These are phyloP conservation scores for Mimosa bimucronata DNA, from an alignment of 306 rosid genomes.

Conservation along the genomic window DNA sequence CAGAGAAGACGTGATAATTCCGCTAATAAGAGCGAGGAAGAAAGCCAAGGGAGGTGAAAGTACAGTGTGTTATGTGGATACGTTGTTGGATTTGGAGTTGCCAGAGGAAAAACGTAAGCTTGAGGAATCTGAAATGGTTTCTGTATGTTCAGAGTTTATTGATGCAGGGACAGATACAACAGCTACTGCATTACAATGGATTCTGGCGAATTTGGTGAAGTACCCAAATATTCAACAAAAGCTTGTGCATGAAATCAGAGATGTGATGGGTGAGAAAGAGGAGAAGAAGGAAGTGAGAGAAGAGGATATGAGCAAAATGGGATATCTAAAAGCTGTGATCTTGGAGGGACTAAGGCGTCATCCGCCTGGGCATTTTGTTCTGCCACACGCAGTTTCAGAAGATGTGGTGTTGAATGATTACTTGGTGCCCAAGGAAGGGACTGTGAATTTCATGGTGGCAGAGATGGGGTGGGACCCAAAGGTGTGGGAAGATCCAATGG, in stretches of 20 bases:
- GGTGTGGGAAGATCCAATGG: conserved; percentile 1
- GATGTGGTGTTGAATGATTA: not conserved
- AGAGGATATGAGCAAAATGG: not conserved
- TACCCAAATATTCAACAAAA: not conserved
- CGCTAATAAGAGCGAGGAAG: not conserved
- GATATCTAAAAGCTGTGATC: not conserved
- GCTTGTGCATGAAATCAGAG: not conserved
- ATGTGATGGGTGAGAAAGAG: not conserved
- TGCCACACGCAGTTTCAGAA: not conserved
- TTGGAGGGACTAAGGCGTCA: not conserved
- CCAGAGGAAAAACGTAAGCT: conserved; percentile 5
- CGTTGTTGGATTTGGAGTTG: conserved; percentile 4
- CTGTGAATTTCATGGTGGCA: not conserved
- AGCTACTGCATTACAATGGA: not conserved
- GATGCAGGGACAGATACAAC: not conserved
- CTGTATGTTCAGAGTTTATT: not conserved
- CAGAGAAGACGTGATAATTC: not conserved
- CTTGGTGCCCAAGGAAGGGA: not conserved
- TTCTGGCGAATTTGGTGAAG: not conserved
- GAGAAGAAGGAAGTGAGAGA: not conserved
- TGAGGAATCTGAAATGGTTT: not conserved
- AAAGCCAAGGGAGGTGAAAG: not conserved
- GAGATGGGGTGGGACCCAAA: not conserved
- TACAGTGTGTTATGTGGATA: not conserved
- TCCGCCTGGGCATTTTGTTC: not conserved